These are phyloP conservation scores for Roridomyces roridus DNA, from an alignment of 768 basidiomycete genomes.

Conservation along the genomic window DNA sequence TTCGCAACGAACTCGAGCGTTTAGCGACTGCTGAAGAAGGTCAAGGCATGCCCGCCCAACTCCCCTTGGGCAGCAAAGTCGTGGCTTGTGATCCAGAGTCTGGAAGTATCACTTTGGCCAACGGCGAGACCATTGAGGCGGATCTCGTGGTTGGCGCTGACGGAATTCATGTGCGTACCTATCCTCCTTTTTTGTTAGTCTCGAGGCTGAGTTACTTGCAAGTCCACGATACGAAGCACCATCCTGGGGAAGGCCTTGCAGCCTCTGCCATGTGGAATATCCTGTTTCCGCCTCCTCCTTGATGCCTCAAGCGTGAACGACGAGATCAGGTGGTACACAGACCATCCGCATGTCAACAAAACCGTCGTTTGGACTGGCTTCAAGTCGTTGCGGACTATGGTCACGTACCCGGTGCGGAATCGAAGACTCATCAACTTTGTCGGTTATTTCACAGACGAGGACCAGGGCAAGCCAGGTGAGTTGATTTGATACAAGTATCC, in stretches of 20 bases:
- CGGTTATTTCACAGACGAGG: conserved; percentile 1
- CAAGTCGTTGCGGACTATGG: background rate
- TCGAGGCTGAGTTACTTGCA: too few relatives aligned
- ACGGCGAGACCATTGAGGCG: conserved; percentile 38
- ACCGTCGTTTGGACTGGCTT: too few relatives aligned
- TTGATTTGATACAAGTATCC: too few relatives aligned
- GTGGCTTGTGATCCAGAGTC: conserved; percentile 27
- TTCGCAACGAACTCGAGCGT: conserved; percentile 12
- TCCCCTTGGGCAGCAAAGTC: conserved; percentile 6
- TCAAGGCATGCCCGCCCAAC: conserved; percentile 1
- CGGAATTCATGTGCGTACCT: conserved; percentile 12
- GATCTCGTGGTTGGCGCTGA: conserved; percentile 29
- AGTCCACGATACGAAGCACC: conserved; percentile 13
- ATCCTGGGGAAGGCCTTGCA: background rate
- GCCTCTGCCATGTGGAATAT: background rate
- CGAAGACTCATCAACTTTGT: conserved; percentile 14
- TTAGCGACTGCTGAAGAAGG: conserved; percentile 9
- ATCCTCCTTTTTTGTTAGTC: too few relatives aligned
- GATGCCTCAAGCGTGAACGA: background rate
- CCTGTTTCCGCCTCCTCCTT: conserved; percentile 7
- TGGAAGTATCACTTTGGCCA: conserved; percentile 38
- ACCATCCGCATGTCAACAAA: background rate
- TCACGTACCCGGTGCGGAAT: background rate
- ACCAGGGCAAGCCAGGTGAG: too few relatives aligned
- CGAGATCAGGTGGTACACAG: conserved; percentile 5